Evolutionary conservation across 495 filamentous ascomycete species (phyloP).

Genomic region (Jackrogersella minutella): DNA sequence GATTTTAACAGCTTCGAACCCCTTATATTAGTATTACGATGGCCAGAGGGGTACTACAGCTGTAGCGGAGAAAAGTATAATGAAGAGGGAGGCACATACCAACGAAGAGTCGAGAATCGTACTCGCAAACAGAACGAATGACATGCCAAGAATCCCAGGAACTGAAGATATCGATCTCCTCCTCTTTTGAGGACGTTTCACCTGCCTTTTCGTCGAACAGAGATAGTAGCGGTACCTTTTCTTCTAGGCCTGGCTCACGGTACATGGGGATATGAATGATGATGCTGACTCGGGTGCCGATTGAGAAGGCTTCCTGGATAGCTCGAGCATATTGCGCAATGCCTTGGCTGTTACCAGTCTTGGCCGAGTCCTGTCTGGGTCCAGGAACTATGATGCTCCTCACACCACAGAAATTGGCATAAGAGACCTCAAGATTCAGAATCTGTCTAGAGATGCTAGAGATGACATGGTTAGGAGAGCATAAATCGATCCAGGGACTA

Average conservation of each 20-base stretch:
- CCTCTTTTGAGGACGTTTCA: slow-evolving; percentile 15
- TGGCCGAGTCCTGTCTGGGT: slow-evolving; percentile 61
- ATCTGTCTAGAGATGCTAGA: slow-evolving; percentile 87
- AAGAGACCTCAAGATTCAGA: slow-evolving; percentile 87
- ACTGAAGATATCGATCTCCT: slow-evolving; percentile 70
- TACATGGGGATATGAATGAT: slow-evolving; percentile 85
- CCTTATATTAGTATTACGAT: slow-evolving; percentile 1
- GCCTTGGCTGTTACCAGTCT: slow-evolving; percentile 49
- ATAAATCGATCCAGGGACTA: slow-evolving; percentile 91
- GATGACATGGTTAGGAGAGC: slow-evolving; percentile 81
- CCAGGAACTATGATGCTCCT: slow-evolving; percentile 83
- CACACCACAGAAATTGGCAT: slow-evolving; percentile 92
- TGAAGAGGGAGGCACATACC: slow-evolving; percentile 68
- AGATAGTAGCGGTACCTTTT: slow-evolving; percentile 52
- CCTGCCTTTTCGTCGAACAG: slow-evolving; percentile 40
- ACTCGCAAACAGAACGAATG: slow-evolving; percentile 86
- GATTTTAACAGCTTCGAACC: slow-evolving; percentile 71
- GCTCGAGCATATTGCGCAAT: slow-evolving; percentile 80
- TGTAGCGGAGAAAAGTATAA: neutral
- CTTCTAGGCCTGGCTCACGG: slow-evolving; percentile 55
- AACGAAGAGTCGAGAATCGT: slow-evolving; percentile 80
- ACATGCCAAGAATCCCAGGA: slow-evolving; percentile 95
- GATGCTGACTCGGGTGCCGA: slow-evolving; percentile 78
- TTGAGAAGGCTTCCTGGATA: slow-evolving; percentile 78
- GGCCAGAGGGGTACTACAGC: neutral